Evolutionary conservation across 2,329 filamentous ascomycete species (phyloP), one percentile per base, ranked within the genome.

Genomic region (Penicillium thymicola): DNA sequence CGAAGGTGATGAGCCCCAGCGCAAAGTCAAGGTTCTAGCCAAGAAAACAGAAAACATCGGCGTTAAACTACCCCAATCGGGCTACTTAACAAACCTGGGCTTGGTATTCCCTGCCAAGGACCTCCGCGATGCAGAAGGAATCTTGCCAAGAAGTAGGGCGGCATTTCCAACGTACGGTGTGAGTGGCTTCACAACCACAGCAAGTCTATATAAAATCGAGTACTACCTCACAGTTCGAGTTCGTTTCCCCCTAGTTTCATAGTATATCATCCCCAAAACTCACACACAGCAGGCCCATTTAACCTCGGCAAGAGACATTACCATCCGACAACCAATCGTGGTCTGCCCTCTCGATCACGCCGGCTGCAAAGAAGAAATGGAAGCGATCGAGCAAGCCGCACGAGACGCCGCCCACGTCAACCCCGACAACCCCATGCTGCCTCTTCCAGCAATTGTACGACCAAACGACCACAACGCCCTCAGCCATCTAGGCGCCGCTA

Each of bases 351-450:
- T 97, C 60, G 94, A 99, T 70, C 91, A 97, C 69, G 90, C 95
- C 64, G 90, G 89, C 16, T 99, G 94, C 77, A 97, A 96, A 74
- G 92, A 97, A 71, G 94, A 97, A 77, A 97, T 99, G 91, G 92
- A 96, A 67, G 92, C 92, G 37, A 97, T 99, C 61, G 92, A 97
- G 71, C 91, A 96, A 75, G 90, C 94, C 0, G 94, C 94, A 42
- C 93, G 92, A 74, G 93, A 97, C 66, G 93, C 94, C 2, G 89
- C 90, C 16, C 86, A 89, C 59, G 88, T 97, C 59, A 91, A 93
- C 65, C 89, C 89, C 0, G 90, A 95, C 59, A 94, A 94, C 66
- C 94, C 92, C 0, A 92, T 95, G 87, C 76, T 97, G n/a, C 92
- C 94, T 0, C 88, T 92, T 1, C 86, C 88, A 60, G 87, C 84